Percentiles rank a stretch among this genome's conserved stretches.
Evolutionary conservation across 176 grass and related monocot species (phyloP).

Genomic region (Musa acuminata): DNA sequence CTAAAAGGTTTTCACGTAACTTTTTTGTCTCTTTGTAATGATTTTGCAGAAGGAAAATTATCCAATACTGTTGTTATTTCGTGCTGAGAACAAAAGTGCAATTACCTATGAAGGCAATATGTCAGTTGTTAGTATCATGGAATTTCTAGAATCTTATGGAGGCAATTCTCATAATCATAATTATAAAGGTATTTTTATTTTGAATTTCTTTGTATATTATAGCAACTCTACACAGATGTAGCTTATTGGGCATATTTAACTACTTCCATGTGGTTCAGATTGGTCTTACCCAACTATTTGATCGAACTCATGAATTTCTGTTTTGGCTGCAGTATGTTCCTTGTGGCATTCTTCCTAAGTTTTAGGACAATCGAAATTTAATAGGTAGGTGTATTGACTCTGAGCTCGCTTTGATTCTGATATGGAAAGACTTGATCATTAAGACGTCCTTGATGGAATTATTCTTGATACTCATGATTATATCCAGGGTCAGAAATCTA

Average conservation of each 20-base stretch:
- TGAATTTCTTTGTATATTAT: neutral
- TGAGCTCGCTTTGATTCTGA: no score
- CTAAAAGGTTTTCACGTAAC: slow-evolving; percentile 3
- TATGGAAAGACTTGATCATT: no score
- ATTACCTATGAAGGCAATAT: slow-evolving; percentile 54
- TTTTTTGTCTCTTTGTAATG: slow-evolving; percentile 22
- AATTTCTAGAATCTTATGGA: slow-evolving; percentile 55
- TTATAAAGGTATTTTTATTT: slow-evolving; percentile 42
- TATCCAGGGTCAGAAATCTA: no score
- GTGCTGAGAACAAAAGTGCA: slow-evolving; percentile 66
- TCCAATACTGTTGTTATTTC: slow-evolving; percentile 64
- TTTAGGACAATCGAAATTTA: no score
- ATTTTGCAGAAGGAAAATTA: slow-evolving; percentile 61
- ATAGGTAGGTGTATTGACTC: no score
- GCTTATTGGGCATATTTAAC: neutral
- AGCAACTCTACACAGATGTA: neutral
- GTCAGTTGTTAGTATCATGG: slow-evolving; percentile 62
- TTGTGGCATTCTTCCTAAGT: neutral
- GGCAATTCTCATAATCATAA: slow-evolving; percentile 46
- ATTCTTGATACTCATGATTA: no score
- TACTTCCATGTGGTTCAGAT: neutral
- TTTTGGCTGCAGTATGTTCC: neutral
- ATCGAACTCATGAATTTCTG: neutral
- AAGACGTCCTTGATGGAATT: no score
- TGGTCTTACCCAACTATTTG: neutral